Percentiles rank a stretch among this genome's conserved stretches.
Conservation (phyloP, 2,329 filamentous ascomycete genomes). For the Sarocladiaceae sp. region DNA sequence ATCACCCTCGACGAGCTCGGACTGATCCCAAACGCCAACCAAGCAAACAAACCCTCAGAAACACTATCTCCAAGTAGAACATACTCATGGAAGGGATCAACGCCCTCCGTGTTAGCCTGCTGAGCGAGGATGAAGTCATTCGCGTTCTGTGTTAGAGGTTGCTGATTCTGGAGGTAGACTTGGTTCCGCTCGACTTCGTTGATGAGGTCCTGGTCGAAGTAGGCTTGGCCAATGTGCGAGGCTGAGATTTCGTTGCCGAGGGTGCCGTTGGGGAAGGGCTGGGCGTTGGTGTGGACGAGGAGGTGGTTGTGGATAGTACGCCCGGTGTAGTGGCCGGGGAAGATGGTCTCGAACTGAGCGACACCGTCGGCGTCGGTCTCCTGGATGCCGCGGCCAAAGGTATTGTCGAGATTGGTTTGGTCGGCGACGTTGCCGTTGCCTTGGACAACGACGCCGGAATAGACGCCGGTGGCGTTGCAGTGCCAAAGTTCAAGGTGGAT, state of each 20-base stretch:
- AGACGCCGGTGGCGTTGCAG: constrained; percentile 41
- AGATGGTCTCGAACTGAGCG: constrained; percentile 37
- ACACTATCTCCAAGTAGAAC: constrained; percentile 50
- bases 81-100: constrained; percentile 57
- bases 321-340: constrained; percentile 40
- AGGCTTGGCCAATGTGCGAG: constrained; percentile 61
- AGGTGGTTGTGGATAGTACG: constrained; percentile 46
- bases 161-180: constrained; percentile 45
- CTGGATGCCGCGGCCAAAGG: constrained; percentile 33
- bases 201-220: constrained; percentile 58
- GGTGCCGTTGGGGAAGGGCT: constrained; percentile 27
- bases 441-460: constrained; percentile 32
- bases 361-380: constrained; percentile 37
- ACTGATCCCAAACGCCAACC: constrained; percentile 51
- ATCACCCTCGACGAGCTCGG: constrained; percentile 17
- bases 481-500: constrained; percentile 42
- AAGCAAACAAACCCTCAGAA: constrained; percentile 48
- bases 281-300: constrained; percentile 33
- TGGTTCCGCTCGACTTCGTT: constrained; percentile 40
- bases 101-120: constrained; percentile 37
- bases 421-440: constrained; percentile 41
- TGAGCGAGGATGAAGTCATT: constrained; percentile 45
- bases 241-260: constrained; percentile 33
- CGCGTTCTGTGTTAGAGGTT: constrained; percentile 44
- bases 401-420: constrained; percentile 25